A percentile compares a stretch with the other conserved stretches of the same genome.
Evolutionary conservation across 331 rosid species (phyloP).

Genomic region (Cucumis variabilis): DNA sequence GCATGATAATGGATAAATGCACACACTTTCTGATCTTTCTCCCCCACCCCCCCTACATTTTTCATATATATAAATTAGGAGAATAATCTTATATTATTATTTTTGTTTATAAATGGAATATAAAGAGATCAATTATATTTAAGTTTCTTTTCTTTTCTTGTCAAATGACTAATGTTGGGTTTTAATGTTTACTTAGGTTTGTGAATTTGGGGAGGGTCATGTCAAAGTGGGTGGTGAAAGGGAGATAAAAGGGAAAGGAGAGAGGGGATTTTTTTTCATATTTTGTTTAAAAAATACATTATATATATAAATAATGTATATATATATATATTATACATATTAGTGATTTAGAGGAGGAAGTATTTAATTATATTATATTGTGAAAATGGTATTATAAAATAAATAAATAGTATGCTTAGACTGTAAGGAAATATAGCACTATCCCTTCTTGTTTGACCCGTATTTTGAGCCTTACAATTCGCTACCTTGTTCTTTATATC

Average conservation of each 20-base stretch:
- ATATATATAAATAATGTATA: no score
- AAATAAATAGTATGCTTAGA: conserved; percentile 53
- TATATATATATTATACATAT: no score
- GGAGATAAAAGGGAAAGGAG: conserved; percentile 44
- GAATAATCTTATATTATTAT: not conserved
- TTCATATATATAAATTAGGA: conserved; percentile 35
- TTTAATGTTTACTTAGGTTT: not conserved
- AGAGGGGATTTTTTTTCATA: not conserved
- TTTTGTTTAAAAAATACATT: conserved; percentile 48
- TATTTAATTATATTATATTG: not conserved
- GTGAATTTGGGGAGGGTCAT: conserved; percentile 42
- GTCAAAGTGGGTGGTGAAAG: conserved; percentile 97
- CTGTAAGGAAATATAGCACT: conserved; percentile 53
- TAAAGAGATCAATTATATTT: no score
- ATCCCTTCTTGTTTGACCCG: conserved; percentile 93
- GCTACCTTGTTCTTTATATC: conserved; percentile 66
- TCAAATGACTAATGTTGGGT: conserved; percentile 1
- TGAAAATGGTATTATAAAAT: not conserved
- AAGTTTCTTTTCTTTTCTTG: not conserved
- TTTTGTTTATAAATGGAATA: not conserved
- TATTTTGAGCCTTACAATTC: conserved; percentile 69
- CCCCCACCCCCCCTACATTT: conserved; percentile 68
- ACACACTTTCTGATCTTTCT: conserved; percentile 36
- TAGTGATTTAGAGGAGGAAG: not conserved
- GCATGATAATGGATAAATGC: conserved; percentile 6